phyloP scores from a whole-genome alignment of 1,284 basidiomycete species.

The Schizophyllum amplum region DNA sequence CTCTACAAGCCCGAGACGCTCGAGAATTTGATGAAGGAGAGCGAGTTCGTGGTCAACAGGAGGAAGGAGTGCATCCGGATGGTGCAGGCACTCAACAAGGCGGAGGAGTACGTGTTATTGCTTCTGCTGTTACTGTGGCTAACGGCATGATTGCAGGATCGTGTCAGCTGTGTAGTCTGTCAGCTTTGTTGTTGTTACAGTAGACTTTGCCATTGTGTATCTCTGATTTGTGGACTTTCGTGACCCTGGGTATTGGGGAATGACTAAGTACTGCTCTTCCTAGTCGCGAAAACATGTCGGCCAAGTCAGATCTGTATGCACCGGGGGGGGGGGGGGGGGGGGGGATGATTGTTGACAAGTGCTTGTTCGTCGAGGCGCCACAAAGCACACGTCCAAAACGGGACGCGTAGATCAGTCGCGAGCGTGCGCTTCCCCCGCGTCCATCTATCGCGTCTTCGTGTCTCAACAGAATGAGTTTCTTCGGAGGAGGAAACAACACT shows the following conservation, averaged over 20 bases:
- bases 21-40: constrained; percentile 90
- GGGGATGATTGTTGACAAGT: not conserved
- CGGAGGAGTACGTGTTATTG: constrained; percentile 67
- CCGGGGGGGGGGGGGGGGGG: no score
- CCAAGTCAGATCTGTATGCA: no score
- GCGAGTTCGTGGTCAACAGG: constrained; percentile 74
- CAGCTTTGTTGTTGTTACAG: not conserved
- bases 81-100: constrained; percentile 86
- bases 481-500: not conserved
- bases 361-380: not conserved
- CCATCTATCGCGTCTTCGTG: not conserved
- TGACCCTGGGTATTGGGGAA: not conserved
- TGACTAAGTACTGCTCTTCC: no score
- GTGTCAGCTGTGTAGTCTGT: constrained; percentile 21
- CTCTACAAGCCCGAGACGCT: constrained; percentile 89
- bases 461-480: not conserved
- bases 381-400: not conserved
- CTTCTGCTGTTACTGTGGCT: constrained; percentile 1
- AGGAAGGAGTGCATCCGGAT: constrained; percentile 87
- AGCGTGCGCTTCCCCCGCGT: not conserved
- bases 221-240: not conserved
- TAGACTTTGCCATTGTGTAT: not conserved
- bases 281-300: no score
- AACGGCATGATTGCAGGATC: constrained; percentile 16
- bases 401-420: not conserved